These are phyloP conservation scores for Phytophthora palmivora DNA, from an alignment of 352 stramenopile genomes.

Conservation along the genomic window DNA sequence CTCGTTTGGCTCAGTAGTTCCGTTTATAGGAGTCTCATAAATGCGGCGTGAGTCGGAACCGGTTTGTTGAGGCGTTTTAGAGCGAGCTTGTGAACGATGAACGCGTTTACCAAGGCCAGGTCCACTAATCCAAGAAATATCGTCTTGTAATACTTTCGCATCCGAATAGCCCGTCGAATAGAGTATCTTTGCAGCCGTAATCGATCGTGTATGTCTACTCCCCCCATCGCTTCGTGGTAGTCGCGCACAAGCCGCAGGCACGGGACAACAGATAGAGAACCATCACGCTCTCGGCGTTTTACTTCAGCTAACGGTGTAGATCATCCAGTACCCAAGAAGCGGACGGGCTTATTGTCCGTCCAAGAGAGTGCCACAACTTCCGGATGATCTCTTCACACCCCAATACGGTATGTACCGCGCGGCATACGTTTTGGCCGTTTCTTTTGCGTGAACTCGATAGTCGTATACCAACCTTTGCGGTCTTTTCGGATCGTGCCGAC, in stretches of 20 bases:
- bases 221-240: no score
- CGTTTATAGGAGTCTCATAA: neutral
- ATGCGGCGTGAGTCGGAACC: neutral
- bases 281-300: neutral
- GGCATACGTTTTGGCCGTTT: no score
- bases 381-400: no score
- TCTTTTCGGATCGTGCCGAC: slow-evolving; percentile 12
- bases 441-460: no score
- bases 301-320: slow-evolving; percentile 4
- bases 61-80: no score
- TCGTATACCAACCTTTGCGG: no score
- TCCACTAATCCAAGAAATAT: no score
- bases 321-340: slow-evolving; percentile 7
- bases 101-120: no score
- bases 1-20: neutral
- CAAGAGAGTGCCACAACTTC: no score
- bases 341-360: slow-evolving; percentile 5
- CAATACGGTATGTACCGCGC: no score
- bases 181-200: no score
- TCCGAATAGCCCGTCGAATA: neutral
- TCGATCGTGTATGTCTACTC: no score
- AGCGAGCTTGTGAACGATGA: neutral
- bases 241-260: slow-evolving; percentile 2
- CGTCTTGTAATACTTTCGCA: neutral
- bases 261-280: neutral